Conservation (phyloP, 75 land plant genomes). For the Sequoia sempervirens region DNA sequence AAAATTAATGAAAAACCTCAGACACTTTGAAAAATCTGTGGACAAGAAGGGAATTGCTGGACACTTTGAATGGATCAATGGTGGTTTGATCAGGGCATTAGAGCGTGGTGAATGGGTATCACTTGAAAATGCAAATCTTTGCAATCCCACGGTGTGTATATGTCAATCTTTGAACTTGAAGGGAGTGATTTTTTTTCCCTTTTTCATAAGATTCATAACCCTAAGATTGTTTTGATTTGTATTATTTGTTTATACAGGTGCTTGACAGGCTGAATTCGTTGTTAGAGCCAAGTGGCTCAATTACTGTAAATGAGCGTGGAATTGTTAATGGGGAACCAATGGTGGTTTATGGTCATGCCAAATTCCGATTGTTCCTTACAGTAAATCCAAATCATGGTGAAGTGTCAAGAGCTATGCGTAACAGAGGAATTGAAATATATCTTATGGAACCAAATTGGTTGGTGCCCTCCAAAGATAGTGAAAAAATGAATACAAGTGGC, state of each 20-base stretch:
- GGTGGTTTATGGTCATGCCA: constrained; percentile 67
- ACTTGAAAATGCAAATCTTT: constrained; percentile 93
- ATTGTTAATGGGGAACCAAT: constrained; percentile 80
- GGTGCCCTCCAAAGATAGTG: neutral
- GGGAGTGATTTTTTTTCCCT: too few species aligned
- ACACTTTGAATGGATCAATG: constrained; percentile 94
- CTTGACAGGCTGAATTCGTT: constrained; percentile 97
- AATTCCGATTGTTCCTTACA: constrained; percentile 90
- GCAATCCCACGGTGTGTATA: constrained; percentile 90
- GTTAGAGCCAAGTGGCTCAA: constrained; percentile 71
- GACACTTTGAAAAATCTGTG: constrained; percentile 24
- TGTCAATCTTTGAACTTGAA: neutral
- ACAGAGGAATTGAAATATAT: constrained; percentile 90
- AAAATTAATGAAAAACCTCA: constrained; percentile 21
- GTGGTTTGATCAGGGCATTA: constrained; percentile 75
- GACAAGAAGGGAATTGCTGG: constrained; percentile 22
- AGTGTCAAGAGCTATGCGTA: constrained; percentile 97
- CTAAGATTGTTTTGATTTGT: neutral
- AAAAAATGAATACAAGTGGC: constrained; percentile 6
- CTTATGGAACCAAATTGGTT: constrained; percentile 63
- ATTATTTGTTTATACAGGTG: constrained; percentile 45
- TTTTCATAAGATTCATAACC: neutral
- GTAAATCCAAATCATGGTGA: constrained; percentile 87
- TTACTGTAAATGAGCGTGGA: constrained; percentile 92
- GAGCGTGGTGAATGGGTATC: constrained; percentile 96